These are phyloP conservation scores for Zygosaccharomyces pseudorouxii DNA, from an alignment of 805 yeast species.

Conservation along the genomic window DNA sequence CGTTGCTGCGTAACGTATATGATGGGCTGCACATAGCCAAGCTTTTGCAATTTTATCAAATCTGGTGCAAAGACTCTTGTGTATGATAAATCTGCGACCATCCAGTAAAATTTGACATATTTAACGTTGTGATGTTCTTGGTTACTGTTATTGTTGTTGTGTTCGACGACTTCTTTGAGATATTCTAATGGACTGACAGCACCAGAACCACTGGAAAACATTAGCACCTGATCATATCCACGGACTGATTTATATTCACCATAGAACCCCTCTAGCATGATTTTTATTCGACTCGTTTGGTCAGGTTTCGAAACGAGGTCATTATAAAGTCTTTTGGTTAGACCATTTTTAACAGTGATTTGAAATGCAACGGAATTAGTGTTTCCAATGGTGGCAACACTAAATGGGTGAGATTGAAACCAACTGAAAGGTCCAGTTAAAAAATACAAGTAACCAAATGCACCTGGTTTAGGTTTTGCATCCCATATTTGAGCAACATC, in stretches of 20 bases:
- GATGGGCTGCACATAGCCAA: slow-evolving; percentile 12
- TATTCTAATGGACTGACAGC: slow-evolving; percentile 47
- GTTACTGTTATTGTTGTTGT: neutral
- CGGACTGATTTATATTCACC: slow-evolving; percentile 42
- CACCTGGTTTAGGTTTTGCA: slow-evolving; percentile 49
- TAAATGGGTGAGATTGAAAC: slow-evolving; percentile 66
- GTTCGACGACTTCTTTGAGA: slow-evolving; percentile 16
- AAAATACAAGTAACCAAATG: slow-evolving; percentile 53
- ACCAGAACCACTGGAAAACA: slow-evolving; percentile 50
- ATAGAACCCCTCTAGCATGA: slow-evolving; percentile 59
- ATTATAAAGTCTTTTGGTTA: slow-evolving; percentile 42
- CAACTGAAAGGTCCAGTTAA: slow-evolving; percentile 15
- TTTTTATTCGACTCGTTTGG: slow-evolving; percentile 34
- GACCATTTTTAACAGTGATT: slow-evolving; percentile 46
- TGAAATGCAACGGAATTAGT: slow-evolving; percentile 17
- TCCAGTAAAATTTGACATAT: slow-evolving; percentile 54
- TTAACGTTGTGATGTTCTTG: neutral
- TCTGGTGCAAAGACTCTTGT: slow-evolving; percentile 46
- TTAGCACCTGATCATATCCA: slow-evolving; percentile 35
- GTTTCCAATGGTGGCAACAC: slow-evolving; percentile 39
- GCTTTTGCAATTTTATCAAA: slow-evolving; percentile 23
- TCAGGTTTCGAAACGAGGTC: slow-evolving; percentile 32
- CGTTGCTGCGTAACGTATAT: slow-evolving; percentile 54
- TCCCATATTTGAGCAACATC: slow-evolving; percentile 9
- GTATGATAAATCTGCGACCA: slow-evolving; percentile 47